A percentile compares a stretch with the other conserved stretches of the same genome.
Evolutionary conservation across 345 rosid species (phyloP).

Genomic region (Populus alba): DNA sequence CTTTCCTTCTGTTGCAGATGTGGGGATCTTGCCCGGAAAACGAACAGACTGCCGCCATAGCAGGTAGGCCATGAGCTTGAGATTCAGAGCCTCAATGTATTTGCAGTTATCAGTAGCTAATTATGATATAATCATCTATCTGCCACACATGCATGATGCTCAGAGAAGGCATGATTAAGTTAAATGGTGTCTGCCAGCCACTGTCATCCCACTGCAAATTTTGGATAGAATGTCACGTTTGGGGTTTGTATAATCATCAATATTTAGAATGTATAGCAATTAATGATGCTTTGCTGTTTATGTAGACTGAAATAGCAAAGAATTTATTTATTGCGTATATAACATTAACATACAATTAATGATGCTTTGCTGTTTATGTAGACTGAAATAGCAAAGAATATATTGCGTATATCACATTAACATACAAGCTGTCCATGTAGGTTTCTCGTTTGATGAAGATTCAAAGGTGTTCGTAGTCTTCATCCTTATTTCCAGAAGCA

Average conservation of each 20-base stretch:
- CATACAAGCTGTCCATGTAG: conserved; percentile 36
- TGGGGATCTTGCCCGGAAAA: not conserved
- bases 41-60: not conserved
- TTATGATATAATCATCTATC: not conserved
- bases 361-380: not conserved
- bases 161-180: not conserved
- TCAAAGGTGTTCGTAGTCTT: conserved; percentile 69
- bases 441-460: conserved; percentile 85
- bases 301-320: not conserved
- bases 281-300: not conserved
- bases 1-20: not conserved
- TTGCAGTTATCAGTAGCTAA: not conserved
- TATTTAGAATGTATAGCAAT: not conserved
- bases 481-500: conserved; percentile 65
- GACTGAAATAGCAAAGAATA: not conserved
- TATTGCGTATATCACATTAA: not conserved
- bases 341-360: not conserved
- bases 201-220: not conserved
- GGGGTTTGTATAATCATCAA: not conserved
- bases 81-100: too few species aligned
- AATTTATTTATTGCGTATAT: not conserved
- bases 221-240: not conserved
- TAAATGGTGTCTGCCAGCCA: not conserved
- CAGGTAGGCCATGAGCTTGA: not conserved
- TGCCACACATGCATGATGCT: not conserved